Conservation (phyloP, 1,284 basidiomycete genomes). For the Macrocybe sp. region DNA sequence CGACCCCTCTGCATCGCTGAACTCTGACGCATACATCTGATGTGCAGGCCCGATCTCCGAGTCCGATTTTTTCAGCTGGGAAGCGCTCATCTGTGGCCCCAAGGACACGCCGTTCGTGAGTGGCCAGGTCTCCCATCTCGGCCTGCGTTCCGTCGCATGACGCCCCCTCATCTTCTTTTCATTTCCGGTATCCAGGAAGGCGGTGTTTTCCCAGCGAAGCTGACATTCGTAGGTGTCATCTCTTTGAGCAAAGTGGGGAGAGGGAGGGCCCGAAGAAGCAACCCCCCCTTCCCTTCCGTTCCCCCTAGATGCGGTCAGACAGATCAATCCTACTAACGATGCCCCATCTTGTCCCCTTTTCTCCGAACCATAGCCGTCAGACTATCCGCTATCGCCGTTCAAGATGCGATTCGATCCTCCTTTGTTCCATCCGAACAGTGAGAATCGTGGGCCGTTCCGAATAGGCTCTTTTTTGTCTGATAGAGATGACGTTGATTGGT, state of each 20-base stretch:
- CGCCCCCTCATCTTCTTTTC: constrained; percentile 3
- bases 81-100: constrained; percentile 93
- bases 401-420: constrained; percentile 99
- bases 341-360: neutral
- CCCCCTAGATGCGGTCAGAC: too few relatives aligned
- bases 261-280: too few relatives aligned
- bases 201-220: constrained; percentile 90
- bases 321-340: neutral
- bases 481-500: neutral
- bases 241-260: constrained; percentile 1
- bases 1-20: constrained; percentile 4
- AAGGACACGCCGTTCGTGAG: constrained; percentile 95
- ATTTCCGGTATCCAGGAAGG: constrained; percentile 65
- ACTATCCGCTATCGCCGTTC: constrained; percentile 95
- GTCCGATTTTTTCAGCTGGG: constrained; percentile 98
- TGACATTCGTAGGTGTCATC: constrained; percentile 76
- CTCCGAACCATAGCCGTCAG: constrained; percentile 57
- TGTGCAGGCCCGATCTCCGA: constrained; percentile 80
- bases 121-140: constrained; percentile 2
- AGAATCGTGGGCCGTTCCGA: constrained; percentile 24
- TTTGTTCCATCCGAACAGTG: constrained; percentile 96
- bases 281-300: neutral
- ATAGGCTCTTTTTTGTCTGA: constrained; percentile 1
- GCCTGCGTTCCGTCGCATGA: neutral
- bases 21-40: constrained; percentile 1